A percentile compares a stretch with the other conserved stretches of the same genome.
These are phyloP conservation scores for Phytopythium boreale DNA, from an alignment of 352 stramenopile species.

Conservation along the genomic window DNA sequence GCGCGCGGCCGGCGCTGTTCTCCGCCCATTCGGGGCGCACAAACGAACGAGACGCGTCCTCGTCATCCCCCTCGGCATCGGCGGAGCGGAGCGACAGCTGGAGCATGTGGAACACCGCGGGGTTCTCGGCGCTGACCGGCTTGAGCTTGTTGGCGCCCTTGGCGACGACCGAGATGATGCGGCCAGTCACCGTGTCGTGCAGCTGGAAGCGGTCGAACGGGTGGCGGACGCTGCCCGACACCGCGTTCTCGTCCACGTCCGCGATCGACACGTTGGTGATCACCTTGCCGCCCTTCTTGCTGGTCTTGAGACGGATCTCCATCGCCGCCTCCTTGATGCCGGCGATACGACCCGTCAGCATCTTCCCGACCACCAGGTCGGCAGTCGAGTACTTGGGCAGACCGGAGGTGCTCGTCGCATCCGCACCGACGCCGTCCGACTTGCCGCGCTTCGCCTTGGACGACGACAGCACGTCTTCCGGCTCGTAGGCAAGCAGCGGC, in stretches of 20 bases:
- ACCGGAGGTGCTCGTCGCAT: slow-evolving; percentile 24
- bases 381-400: slow-evolving; percentile 70
- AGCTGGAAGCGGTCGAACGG: slow-evolving; percentile 81
- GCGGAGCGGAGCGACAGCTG: slow-evolving; percentile 64
- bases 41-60: slow-evolving; percentile 31
- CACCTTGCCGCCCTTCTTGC: slow-evolving; percentile 75
- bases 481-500: slow-evolving; percentile 53
- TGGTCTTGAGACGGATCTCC: slow-evolving; percentile 79
- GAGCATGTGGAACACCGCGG: slow-evolving; percentile 66
- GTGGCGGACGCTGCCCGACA: slow-evolving; percentile 34
- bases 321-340: slow-evolving; percentile 81
- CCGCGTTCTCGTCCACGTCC: slow-evolving; percentile 65
- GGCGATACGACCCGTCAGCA: slow-evolving; percentile 63
- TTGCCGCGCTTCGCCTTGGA: slow-evolving; percentile 24
- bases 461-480: slow-evolving; percentile 44
- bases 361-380: slow-evolving; percentile 62
- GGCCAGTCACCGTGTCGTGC: slow-evolving; percentile 65
- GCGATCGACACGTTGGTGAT: slow-evolving; percentile 76
- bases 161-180: slow-evolving; percentile 57
- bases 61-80: slow-evolving; percentile 39
- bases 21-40: slow-evolving; percentile 81
- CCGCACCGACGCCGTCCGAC: slow-evolving; percentile 5
- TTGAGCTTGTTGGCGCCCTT: slow-evolving; percentile 88
- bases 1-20: slow-evolving; percentile 54
- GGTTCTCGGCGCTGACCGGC: slow-evolving; percentile 72